Percentiles rank a stretch among this genome's conserved stretches.
Evolutionary conservation across 345 rosid genomes (phyloP).

Genomic region (Capsella bursapastoris): DNA sequence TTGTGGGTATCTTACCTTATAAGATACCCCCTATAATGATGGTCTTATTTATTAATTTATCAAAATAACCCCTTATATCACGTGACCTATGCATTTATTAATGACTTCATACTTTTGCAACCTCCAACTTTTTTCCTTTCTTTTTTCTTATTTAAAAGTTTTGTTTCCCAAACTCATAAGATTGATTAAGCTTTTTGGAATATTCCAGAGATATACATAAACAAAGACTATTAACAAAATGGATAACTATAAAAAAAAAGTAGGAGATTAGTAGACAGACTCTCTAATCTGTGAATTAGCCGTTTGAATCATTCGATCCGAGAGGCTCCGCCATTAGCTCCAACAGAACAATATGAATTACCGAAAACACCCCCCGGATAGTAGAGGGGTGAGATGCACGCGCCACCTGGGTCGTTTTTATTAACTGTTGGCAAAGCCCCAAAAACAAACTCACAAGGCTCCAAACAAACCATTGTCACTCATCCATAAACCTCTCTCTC

Average conservation of each 20-base stretch:
- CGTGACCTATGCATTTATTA: conserved; percentile 27
- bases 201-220: background rate
- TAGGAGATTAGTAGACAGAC: background rate
- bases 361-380: conserved; percentile 23
- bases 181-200: conserved; percentile 15
- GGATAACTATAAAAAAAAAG: background rate
- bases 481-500: background rate
- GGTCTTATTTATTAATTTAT: background rate
- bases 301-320: conserved; percentile 30
- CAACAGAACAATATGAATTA: background rate
- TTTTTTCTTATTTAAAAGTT: background rate
- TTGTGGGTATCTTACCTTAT: too few species aligned
- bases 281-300: conserved; percentile 28
- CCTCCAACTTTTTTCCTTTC: conserved; percentile 1
- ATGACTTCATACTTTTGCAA: conserved; percentile 25
- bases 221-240: background rate
- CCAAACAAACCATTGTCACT: conserved; percentile 29
- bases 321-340: conserved; percentile 31
- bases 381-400: conserved; percentile 21
- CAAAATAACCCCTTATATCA: conserved; percentile 24
- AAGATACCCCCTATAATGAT: too few species aligned
- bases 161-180: background rate
- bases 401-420: conserved; percentile 39
- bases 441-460: conserved; percentile 36
- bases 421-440: background rate